Percentiles rank a stretch among this genome's conserved stretches.
Evolutionary conservation across 352 stramenopile species (phyloP).

Genomic region (Lagenidium giganteum): DNA sequence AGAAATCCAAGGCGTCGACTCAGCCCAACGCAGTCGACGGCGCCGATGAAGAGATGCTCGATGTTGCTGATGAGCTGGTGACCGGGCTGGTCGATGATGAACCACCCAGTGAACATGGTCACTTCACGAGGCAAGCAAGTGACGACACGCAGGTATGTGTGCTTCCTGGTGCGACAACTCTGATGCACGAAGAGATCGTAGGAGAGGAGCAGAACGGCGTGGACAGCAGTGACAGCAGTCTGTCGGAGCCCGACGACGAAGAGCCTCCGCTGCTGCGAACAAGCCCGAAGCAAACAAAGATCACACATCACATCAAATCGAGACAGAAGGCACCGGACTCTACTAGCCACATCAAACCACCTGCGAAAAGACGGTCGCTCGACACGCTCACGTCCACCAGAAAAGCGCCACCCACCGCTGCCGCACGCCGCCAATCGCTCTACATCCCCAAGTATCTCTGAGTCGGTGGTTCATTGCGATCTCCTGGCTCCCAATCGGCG

Average conservation of each 20-base stretch:
- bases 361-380: no score
- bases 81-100: constrained; percentile 32
- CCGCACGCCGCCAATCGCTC: neutral
- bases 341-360: no score
- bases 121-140: no score
- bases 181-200: constrained; percentile 24
- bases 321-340: no score
- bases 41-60: constrained; percentile 28
- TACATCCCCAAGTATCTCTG: constrained; percentile 25
- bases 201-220: constrained; percentile 7
- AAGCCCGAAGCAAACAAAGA: no score
- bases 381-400: no score
- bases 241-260: constrained; percentile 13
- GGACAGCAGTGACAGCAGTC: neutral
- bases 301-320: no score
- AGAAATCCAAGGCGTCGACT: neutral
- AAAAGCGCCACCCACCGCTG: no score
- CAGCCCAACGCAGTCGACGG: constrained; percentile 1
- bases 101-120: constrained; percentile 28
- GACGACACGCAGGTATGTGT: constrained; percentile 23
- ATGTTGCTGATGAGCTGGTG: constrained; percentile 33
- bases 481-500: no score
- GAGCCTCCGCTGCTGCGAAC: no score
- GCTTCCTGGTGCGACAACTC: constrained; percentile 14
- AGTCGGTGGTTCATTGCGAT: no score